A percentile compares a stretch with the other conserved stretches of the same genome.
Evolutionary conservation across 192 early-diverging fungal genomes (phyloP).

Genomic region (Dimargaris xerosporica): DNA sequence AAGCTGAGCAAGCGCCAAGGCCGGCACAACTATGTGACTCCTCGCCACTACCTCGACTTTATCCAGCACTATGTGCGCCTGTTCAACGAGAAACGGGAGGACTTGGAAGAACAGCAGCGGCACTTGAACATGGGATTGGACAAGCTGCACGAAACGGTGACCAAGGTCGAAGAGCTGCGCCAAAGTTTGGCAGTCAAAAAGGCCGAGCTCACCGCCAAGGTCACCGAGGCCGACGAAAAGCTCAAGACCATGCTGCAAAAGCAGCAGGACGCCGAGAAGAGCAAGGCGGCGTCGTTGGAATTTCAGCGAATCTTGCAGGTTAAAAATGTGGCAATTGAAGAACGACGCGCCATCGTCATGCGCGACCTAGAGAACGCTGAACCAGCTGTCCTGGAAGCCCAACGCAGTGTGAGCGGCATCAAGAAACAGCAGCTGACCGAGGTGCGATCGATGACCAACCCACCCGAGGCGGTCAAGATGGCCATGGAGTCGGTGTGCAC

Average conservation of each 20-base stretch:
- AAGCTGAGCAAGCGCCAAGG: constrained; percentile 70
- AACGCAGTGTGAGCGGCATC: constrained; percentile 84
- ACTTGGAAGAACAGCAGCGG: constrained; percentile 95
- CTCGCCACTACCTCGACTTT: constrained; percentile 97
- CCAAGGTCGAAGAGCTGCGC: constrained; percentile 89
- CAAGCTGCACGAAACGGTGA: constrained; percentile 85
- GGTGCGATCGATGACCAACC: constrained; percentile 92
- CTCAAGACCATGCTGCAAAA: constrained; percentile 88
- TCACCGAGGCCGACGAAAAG: constrained; percentile 84
- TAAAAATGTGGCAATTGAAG: constrained; percentile 60
- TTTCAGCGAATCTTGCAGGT: constrained; percentile 58
- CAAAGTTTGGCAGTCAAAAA: constrained; percentile 72
- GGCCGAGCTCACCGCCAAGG: constrained; percentile 73
- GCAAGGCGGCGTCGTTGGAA: constrained; percentile 63
- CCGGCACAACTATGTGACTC: constrained; percentile 77
- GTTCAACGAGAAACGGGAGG: constrained; percentile 82
- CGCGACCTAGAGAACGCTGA: constrained; percentile 88
- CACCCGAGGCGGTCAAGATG: constrained; percentile 88
- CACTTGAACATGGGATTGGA: constrained; percentile 97
- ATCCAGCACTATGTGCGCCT: constrained; percentile 82
- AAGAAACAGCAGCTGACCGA: constrained; percentile 95
- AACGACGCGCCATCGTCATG: constrained; percentile 64
- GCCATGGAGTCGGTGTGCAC: constrained; percentile 97
- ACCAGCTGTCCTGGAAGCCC: constrained; percentile 91
- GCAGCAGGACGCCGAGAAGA: constrained; percentile 85